A percentile compares a stretch with the other conserved stretches of the same genome.
Evolutionary conservation across 768 basidiomycete genomes (phyloP).

Genomic region (Xerocomellus chrysenteron): DNA sequence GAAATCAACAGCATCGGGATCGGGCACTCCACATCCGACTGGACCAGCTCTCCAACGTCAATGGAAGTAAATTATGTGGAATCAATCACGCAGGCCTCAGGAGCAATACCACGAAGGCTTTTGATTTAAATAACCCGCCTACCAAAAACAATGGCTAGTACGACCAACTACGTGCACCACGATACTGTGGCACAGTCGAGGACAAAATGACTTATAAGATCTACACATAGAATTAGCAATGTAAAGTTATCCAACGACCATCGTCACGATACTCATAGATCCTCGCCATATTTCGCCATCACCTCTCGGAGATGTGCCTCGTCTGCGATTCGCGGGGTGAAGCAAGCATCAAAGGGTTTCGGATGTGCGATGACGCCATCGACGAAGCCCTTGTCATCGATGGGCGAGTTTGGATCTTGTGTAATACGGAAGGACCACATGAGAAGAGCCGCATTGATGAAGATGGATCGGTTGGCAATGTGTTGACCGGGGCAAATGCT

Average conservation of each 20-base stretch:
- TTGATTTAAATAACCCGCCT: too few species aligned
- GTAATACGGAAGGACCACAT: slow-evolving; percentile 65
- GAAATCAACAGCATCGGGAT: background rate
- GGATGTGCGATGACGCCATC: slow-evolving; percentile 67
- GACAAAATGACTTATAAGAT: background rate
- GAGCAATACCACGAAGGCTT: too few species aligned
- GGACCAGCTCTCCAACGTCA: too few species aligned
- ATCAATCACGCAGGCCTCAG: background rate
- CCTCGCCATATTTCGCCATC: slow-evolving; percentile 27
- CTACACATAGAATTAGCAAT: background rate
- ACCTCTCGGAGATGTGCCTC: slow-evolving; percentile 23
- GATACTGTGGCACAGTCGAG: too few species aligned
- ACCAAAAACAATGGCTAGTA: background rate
- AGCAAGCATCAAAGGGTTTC: slow-evolving; percentile 55
- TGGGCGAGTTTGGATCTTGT: slow-evolving; percentile 50
- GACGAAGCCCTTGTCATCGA: slow-evolving; percentile 61
- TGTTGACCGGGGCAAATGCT: slow-evolving; percentile 69
- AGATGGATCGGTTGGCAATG: slow-evolving; percentile 60
- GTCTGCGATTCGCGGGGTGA: slow-evolving; percentile 46
- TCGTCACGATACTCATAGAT: slow-evolving; percentile 3
- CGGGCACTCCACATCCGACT: background rate
- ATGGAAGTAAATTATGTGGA: too few species aligned
- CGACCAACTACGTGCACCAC: background rate
- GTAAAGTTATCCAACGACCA: too few species aligned
- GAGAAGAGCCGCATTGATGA: slow-evolving; percentile 61